These are phyloP conservation scores for Zymoseptoria tritici DNA, from an alignment of 2,329 filamentous ascomycete genomes.

Conservation along the genomic window DNA sequence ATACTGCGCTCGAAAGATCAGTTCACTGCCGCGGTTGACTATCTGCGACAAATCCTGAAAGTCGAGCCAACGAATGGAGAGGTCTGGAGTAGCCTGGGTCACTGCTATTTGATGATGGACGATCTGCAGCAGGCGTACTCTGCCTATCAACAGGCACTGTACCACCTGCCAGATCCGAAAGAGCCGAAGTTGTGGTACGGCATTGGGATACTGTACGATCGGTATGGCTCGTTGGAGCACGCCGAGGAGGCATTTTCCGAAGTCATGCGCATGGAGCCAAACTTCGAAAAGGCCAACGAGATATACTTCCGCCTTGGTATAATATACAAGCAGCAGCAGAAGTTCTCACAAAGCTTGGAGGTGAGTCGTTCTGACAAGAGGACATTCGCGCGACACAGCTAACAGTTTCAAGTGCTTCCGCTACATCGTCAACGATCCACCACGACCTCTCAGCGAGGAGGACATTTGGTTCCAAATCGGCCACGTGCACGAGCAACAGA, in stretches of 20 bases:
- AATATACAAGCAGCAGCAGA: constrained; percentile 97
- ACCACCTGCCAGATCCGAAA: constrained; percentile 90
- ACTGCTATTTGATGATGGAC: constrained; percentile 98
- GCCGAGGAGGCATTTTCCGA: constrained; percentile 97
- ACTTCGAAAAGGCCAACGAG: constrained; percentile 97
- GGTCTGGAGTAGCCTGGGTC: constrained; percentile 94
- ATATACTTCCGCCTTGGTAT: constrained; percentile 99
- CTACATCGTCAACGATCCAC: constrained; percentile 91
- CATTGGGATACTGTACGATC: constrained; percentile 93
- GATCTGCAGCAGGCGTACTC: constrained; percentile 94
- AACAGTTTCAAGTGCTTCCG: constrained; percentile 71
- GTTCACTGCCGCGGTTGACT: constrained; percentile 89
- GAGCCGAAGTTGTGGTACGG: constrained; percentile 98
- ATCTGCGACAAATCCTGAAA: constrained; percentile 82
- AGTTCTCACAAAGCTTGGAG: constrained; percentile 85
- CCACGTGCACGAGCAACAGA: constrained; percentile 97
- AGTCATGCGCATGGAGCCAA: constrained; percentile 96
- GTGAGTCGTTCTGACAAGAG: constrained; percentile 41
- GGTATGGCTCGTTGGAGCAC: constrained; percentile 87
- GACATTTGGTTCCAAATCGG: constrained; percentile 99
- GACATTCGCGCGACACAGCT: constrained; percentile 10
- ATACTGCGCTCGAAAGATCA: constrained; percentile 88
- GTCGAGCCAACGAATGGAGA: constrained; percentile 85
- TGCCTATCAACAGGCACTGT: constrained; percentile 90
- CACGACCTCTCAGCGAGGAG: constrained; percentile 86